These are phyloP conservation scores for Solanum microdontum DNA, from an alignment of 257 asterid genomes.

Conservation along the genomic window DNA sequence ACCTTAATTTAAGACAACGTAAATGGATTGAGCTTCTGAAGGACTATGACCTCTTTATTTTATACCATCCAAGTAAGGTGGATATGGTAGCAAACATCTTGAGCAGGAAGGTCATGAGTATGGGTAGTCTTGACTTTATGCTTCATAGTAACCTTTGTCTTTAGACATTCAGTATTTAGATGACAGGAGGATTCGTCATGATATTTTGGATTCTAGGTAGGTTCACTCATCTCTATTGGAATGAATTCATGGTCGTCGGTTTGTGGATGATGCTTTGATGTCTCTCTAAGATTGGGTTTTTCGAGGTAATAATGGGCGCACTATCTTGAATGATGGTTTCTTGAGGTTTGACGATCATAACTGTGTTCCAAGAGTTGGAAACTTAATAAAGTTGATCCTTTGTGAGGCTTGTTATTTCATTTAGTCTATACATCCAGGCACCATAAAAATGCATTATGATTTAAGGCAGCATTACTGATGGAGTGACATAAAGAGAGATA, in stretches of 20 bases:
- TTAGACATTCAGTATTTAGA: too few relatives aligned
- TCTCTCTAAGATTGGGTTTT: neutral
- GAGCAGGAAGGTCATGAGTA: neutral
- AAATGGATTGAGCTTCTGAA: neutral
- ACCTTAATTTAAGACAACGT: neutral
- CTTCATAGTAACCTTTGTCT: neutral
- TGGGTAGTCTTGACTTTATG: too few relatives aligned
- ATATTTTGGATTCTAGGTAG: neutral
- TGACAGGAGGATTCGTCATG: neutral
- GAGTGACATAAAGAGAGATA: neutral
- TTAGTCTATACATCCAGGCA: neutral
- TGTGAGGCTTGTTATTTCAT: neutral
- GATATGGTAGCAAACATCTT: neutral
- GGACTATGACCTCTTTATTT: neutral
- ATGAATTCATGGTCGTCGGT: neutral
- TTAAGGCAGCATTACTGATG: neutral
- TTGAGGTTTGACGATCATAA: neutral
- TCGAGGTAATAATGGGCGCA: accelerated
- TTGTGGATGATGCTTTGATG: neutral
- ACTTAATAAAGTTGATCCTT: neutral
- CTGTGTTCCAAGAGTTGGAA: neutral
- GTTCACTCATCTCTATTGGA: too few relatives aligned
- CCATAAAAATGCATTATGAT: neutral
- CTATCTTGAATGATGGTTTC: neutral
- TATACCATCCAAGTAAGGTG: neutral